phyloP scores from a whole-genome alignment of 1,284 basidiomycete species.

The Boletus subluridellus region DNA sequence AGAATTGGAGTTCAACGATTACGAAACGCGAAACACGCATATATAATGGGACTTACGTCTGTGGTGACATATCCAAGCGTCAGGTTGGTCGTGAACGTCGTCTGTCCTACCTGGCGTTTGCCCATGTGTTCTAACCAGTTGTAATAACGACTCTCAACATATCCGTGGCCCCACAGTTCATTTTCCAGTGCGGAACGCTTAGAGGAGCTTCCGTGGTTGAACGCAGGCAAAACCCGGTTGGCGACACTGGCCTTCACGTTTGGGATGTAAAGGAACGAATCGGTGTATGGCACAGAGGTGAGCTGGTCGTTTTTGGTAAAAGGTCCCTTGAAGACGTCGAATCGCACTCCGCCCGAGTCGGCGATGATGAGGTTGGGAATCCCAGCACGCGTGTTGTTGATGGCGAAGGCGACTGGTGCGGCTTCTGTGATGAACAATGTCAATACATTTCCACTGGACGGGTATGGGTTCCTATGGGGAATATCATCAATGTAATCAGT shows the following conservation, averaged over 20 bases:
- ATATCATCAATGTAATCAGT: not conserved
- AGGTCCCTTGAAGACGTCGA: constrained; percentile 63
- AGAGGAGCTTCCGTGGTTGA: constrained; percentile 49
- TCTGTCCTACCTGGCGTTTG: constrained; percentile 24
- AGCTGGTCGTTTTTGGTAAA: constrained; percentile 81
- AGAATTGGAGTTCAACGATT: not conserved
- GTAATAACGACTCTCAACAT: constrained; percentile 51
- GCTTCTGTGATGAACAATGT: constrained; percentile 60
- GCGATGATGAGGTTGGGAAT: constrained; percentile 66
- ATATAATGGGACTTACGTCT: constrained; percentile 47
- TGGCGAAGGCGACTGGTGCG: constrained; percentile 50
- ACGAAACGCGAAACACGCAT: not conserved
- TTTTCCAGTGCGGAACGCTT: constrained; percentile 36
- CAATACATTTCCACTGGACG: constrained; percentile 61
- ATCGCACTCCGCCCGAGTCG: constrained; percentile 74
- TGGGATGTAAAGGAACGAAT: constrained; percentile 58
- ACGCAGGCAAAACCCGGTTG: constrained; percentile 48
- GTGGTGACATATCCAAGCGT: constrained; percentile 70
- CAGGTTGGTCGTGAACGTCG: constrained; percentile 39
- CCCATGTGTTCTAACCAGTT: constrained; percentile 59
- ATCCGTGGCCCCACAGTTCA: constrained; percentile 47
- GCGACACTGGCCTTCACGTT: constrained; percentile 49
- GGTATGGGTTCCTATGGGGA: constrained; percentile 51
- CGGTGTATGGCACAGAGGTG: constrained; percentile 64
- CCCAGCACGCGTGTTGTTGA: constrained; percentile 58